Evolutionary conservation across 805 yeast species (phyloP).

Genomic region (Yarrowia sp.): DNA sequence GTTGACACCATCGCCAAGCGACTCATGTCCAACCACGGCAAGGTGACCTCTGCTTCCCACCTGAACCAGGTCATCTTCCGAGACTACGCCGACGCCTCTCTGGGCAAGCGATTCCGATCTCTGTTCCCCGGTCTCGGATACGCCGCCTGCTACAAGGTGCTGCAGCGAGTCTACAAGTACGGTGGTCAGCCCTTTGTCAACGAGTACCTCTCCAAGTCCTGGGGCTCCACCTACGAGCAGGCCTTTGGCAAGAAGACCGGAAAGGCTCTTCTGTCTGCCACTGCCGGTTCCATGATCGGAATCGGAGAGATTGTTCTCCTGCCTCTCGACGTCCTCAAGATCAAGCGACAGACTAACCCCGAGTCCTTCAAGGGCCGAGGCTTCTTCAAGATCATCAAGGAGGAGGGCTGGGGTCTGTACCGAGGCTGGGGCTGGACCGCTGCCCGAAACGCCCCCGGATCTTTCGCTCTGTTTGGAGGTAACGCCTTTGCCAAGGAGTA

Average conservation of each 20-base stretch:
- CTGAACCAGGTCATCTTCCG: slow-evolving; percentile 85
- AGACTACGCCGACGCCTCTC: slow-evolving; percentile 68
- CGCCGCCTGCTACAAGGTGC: slow-evolving; percentile 93
- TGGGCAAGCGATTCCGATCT: slow-evolving; percentile 69
- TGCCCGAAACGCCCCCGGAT: slow-evolving; percentile 99
- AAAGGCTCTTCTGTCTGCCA: slow-evolving; percentile 93
- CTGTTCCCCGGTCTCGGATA: slow-evolving; percentile 97
- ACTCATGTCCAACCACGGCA: slow-evolving; percentile 80
- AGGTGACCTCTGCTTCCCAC: slow-evolving; percentile 62
- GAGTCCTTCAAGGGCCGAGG: slow-evolving; percentile 99
- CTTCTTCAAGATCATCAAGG: slow-evolving; percentile 74
- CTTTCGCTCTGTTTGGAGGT: slow-evolving; percentile 96
- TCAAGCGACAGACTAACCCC: slow-evolving; percentile 99
- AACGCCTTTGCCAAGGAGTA: slow-evolving; percentile 98
- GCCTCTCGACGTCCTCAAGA: slow-evolving; percentile 94
- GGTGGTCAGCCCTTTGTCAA: slow-evolving; percentile 99
- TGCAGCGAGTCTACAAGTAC: slow-evolving; percentile 96
- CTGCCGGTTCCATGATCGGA: slow-evolving; percentile 96
- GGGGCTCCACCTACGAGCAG: slow-evolving; percentile 63
- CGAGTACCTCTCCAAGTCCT: slow-evolving; percentile 78
- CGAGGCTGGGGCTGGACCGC: slow-evolving; percentile 99
- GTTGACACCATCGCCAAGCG: slow-evolving; percentile 96
- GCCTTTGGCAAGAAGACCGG: slow-evolving; percentile 91
- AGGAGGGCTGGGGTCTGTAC: slow-evolving; percentile 91
- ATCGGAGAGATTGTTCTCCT: slow-evolving; percentile 94